A percentile compares a stretch with the other conserved stretches of the same genome.
These are phyloP conservation scores for Rhizophagus sp. DNA, from an alignment of 192 early-diverging fungal species.

Conservation along the genomic window DNA sequence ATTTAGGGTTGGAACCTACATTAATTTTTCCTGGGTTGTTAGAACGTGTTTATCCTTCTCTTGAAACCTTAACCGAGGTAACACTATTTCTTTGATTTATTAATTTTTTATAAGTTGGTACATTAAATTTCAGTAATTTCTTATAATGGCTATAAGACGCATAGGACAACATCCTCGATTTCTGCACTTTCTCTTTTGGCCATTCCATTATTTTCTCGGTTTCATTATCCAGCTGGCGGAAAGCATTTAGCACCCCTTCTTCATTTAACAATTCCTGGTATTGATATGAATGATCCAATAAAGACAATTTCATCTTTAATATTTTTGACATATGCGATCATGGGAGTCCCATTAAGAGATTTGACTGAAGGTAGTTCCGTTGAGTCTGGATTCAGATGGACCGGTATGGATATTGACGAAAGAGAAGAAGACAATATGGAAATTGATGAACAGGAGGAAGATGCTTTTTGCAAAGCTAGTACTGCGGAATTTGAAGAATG, in stretches of 20 bases:
- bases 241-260: slow-evolving; percentile 79
- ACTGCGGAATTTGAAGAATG: slow-evolving; percentile 88
- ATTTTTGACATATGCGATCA: slow-evolving; percentile 66
- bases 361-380: slow-evolving; percentile 45
- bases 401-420: slow-evolving; percentile 49
- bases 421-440: slow-evolving; percentile 41
- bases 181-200: slow-evolving; percentile 70
- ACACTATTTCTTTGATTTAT: not conserved
- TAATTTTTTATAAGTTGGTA: not conserved
- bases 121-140: not conserved
- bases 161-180: slow-evolving; percentile 86
- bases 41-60: slow-evolving; percentile 82
- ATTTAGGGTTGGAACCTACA: slow-evolving; percentile 64
- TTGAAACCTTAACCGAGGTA: slow-evolving; percentile 81
- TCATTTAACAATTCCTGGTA: slow-evolving; percentile 80
- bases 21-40: slow-evolving; percentile 80
- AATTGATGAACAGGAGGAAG: slow-evolving; percentile 63
- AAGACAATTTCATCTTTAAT: slow-evolving; percentile 75
- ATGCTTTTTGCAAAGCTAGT: slow-evolving; percentile 64
- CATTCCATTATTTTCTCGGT: slow-evolving; percentile 70
- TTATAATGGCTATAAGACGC: slow-evolving; percentile 54
- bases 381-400: slow-evolving; percentile 42
- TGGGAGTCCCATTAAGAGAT: slow-evolving; percentile 69
- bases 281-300: slow-evolving; percentile 89
- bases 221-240: slow-evolving; percentile 83